A percentile compares a stretch with the other conserved stretches of the same genome.
Conservation (phyloP, 148 eudicot genomes). For the Rhododendron simsii region DNA sequence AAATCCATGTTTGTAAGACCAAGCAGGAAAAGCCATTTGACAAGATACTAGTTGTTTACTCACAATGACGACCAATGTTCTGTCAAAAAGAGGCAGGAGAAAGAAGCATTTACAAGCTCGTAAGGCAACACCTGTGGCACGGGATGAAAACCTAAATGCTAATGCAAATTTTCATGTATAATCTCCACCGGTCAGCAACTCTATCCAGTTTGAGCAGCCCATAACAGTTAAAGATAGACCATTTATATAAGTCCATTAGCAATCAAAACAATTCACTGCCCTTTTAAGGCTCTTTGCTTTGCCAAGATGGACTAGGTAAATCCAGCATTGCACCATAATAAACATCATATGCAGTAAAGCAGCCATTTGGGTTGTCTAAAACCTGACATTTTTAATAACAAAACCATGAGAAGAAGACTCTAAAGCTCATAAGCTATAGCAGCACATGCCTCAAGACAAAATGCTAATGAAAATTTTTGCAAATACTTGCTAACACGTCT, state of each 20-base stretch:
- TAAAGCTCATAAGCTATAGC: neutral
- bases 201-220: slow-evolving; percentile 2
- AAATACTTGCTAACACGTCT: neutral
- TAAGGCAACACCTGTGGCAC: neutral
- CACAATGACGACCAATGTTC: neutral
- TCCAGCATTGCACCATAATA: neutral
- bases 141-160: neutral
- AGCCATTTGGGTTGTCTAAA: neutral
- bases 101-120: neutral
- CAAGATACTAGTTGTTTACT: neutral
- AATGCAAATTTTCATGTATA: neutral
- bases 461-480: neutral
- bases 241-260: slow-evolving; percentile 15
- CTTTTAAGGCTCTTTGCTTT: slow-evolving; percentile 12
- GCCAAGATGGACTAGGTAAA: slow-evolving; percentile 18
- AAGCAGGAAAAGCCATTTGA: neutral
- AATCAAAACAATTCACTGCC: slow-evolving; percentile 18
- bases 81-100: neutral
- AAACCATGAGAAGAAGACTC: neutral
- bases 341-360: neutral
- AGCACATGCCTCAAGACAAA: neutral
- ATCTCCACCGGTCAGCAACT: slow-evolving; percentile 8
- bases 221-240: slow-evolving; percentile 10
- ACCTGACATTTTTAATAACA: neutral
- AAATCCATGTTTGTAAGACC: neutral